Evolutionary conservation across 2,329 filamentous ascomycete genomes (phyloP), one percentile per base, ranked within the genome.

Genomic region (Leptosphaerulina australis): DNA sequence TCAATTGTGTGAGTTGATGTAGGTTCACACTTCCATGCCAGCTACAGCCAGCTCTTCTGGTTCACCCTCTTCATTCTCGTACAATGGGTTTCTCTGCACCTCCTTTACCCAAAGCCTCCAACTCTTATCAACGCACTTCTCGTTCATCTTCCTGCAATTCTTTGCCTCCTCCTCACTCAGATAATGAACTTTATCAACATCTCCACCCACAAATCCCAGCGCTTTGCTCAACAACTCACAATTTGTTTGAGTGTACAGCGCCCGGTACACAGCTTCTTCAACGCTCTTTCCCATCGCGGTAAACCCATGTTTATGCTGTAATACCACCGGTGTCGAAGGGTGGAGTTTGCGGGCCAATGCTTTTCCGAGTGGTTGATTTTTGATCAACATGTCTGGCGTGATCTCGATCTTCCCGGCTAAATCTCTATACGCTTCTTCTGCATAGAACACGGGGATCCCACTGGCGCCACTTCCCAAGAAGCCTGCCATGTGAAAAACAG

Each of bases 271-370:
- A 4, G 71, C 74, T 44, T 75, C 68, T 44, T 76, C 68, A n/a
- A 78, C 67, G 4, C 52, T 64, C 0, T 46, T 48, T 0, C 72
- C 76, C 5, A 73, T 60, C 24, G 66, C 69, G 1, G 75, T 76
- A 36, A 78, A 77, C 0, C 76, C 76, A 40, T 78, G 75, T 8
- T 75, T 74, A 10, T 74, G 70, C 68, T 76, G 76, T 39, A 73
- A 45, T 3, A 73, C 66, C 2, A 72, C 66, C 0, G 66, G 59
- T n/a, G 31, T 43, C 2, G 60, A 45, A 0, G 52, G 50, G 1
- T 56, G 47, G 0, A 63, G 25, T 7, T 51, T 52, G 1, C 34
- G 33, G 3, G 68, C 68, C 1, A 72, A 47, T 3, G 60, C 50
- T 3, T 55, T 51, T 4, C 69, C 70, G 0, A 71, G 50, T 0